Conservation (phyloP, 2,329 filamentous ascomycete genomes). For the Ilyonectria sp. region DNA sequence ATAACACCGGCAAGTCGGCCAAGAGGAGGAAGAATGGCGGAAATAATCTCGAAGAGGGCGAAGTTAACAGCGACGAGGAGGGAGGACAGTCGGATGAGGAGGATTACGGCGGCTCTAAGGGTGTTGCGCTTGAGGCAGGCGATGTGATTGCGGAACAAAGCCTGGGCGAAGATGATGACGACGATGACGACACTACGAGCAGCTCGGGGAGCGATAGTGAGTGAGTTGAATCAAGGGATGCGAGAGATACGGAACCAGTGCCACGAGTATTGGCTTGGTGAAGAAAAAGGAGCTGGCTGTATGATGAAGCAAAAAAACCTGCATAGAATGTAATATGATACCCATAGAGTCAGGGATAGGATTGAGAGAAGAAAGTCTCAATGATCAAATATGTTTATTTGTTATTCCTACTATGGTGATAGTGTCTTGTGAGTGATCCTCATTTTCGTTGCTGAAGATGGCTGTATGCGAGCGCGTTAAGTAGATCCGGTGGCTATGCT, state of each 20-base stretch:
- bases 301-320: background rate
- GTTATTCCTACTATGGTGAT: background rate
- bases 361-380: background rate
- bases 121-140: slow-evolving; percentile 46
- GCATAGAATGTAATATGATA: slow-evolving; percentile 8
- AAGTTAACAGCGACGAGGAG: slow-evolving; percentile 50
- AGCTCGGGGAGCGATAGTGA: slow-evolving; percentile 60
- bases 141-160: slow-evolving; percentile 59
- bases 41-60: slow-evolving; percentile 53
- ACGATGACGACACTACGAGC: slow-evolving; percentile 57
- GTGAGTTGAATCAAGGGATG: slow-evolving; percentile 1
- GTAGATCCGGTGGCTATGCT: slow-evolving; percentile 26
- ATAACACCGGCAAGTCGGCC: slow-evolving; percentile 26
- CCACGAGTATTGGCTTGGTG: background rate
- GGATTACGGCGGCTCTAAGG: slow-evolving; percentile 33
- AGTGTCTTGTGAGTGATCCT: background rate
- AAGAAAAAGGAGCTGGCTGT: background rate
- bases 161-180: slow-evolving; percentile 54
- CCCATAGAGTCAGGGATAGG: slow-evolving; percentile 10
- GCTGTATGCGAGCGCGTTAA: background rate
- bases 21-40: slow-evolving; percentile 46
- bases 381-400: background rate
- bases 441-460: background rate
- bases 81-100: slow-evolving; percentile 44
- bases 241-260: background rate